Conservation (phyloP, 192 early-diverging fungal genomes). For the Funneliformis geosporum region DNA sequence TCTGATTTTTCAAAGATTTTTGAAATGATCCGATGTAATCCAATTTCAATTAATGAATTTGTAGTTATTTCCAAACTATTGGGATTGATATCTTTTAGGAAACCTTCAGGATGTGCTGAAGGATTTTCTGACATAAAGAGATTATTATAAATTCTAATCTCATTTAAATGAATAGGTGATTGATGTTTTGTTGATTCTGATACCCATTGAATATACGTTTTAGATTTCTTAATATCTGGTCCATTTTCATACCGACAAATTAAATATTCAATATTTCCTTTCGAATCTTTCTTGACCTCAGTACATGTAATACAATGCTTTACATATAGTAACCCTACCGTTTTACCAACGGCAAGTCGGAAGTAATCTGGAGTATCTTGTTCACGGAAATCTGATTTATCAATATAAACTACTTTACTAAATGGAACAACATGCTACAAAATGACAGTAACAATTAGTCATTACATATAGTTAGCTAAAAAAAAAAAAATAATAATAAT, state of each 20-base stretch:
- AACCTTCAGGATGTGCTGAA: slow-evolving; percentile 84
- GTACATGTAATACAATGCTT: slow-evolving; percentile 87
- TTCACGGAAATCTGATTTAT: slow-evolving; percentile 92
- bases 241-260: slow-evolving; percentile 79
- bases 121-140: slow-evolving; percentile 94
- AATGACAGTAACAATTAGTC: too few species aligned
- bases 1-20: slow-evolving; percentile 57
- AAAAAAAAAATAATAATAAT: too few species aligned
- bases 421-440: slow-evolving; percentile 78
- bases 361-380: slow-evolving; percentile 92
- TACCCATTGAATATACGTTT: slow-evolving; percentile 99
- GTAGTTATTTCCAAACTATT: slow-evolving; percentile 71
- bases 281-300: slow-evolving; percentile 70
- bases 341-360: slow-evolving; percentile 90
- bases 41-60: slow-evolving; percentile 81
- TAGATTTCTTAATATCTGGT: slow-evolving; percentile 74
- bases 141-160: slow-evolving; percentile 82
- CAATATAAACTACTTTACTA: slow-evolving; percentile 92
- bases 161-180: slow-evolving; percentile 80
- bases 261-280: slow-evolving; percentile 84
- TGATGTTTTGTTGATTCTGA: slow-evolving; percentile 79
- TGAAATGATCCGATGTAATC: slow-evolving; percentile 69
- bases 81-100: slow-evolving; percentile 84
- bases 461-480: too few species aligned
- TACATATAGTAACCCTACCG: slow-evolving; percentile 90